Base-by-base conservation (phyloP, 164 flowering plant genomes). In the Aristolochia contorta region DNA sequence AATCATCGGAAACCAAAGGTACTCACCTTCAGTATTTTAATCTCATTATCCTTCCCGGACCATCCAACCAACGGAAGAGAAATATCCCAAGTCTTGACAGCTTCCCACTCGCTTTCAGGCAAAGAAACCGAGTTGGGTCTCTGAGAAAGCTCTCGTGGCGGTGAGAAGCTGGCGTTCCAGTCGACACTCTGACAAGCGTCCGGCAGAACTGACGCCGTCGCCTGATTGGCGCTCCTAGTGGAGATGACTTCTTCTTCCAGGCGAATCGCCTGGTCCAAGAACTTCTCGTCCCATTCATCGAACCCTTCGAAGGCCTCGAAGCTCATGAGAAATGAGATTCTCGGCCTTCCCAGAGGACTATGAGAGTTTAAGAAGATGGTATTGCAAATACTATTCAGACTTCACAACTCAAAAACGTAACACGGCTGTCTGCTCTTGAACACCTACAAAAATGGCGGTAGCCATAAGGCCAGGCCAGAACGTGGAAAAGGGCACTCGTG, bases 141-240 rank as follows among this genome's bases (percentile, higher is more conserved):
- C 62, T 67, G 71, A 45, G 71, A 60, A 54, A 72, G 61, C 59
- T 64, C 71, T 46, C 75, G 55, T 20, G 75, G 75, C 19, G 75
- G 75, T 0, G 75, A 72, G 62, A 67, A 72, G 50, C 57, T 48
- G 37, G 9, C 10, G 49, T 22, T 25, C 1, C 56, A 33, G 18
- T 15, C 15, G 60, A 22, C 8, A 48, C 22, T 32, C 59, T 41
- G 30, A 1, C 9, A 5, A 19, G 41, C 6, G 37, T 30, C 8
- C 20, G 45, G 37, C 25, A 19, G 16, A 47, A 13, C 62, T 37
- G 16, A 48, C 47, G 47, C 50, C 30, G 25, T 19, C 49, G 58
- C 45, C 45, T 64, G 75, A 5, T 68, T 60, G 32, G 68, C 61
- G 50, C 60, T 61, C 56, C 62, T 23, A 8, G 68, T 46, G 27